These are phyloP conservation scores for Nissolia schottii DNA, from an alignment of 306 rosid genomes.

Conservation along the genomic window DNA sequence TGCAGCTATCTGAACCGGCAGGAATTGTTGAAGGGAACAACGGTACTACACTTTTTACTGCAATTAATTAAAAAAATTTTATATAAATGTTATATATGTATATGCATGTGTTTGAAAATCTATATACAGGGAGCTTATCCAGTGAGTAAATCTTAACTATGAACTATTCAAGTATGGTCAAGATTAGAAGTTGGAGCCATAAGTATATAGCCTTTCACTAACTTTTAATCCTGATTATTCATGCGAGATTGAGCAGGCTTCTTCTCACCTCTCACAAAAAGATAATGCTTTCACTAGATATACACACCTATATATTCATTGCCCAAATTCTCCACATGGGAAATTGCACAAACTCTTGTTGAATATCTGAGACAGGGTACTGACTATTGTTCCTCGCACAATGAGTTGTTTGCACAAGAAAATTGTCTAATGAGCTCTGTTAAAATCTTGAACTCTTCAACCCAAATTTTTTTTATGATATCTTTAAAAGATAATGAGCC, in stretches of 20 bases:
- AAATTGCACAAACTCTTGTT: background rate
- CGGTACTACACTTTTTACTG: conserved; percentile 38
- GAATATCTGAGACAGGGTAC: background rate
- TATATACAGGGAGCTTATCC: background rate
- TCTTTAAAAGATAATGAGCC: too few species aligned
- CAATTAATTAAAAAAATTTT: background rate
- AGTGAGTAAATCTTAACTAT: background rate
- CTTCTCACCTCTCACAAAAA: background rate
- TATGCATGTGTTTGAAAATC: background rate
- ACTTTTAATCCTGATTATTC: conserved; percentile 1
- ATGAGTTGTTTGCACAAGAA: background rate
- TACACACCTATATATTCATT: background rate
- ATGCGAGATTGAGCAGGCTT: background rate
- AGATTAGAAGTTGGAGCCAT: background rate
- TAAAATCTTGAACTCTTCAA: background rate
- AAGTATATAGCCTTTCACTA: background rate
- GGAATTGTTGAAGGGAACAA: conserved; percentile 67
- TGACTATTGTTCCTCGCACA: background rate
- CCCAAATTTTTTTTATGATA: too few species aligned
- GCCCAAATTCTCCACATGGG: background rate
- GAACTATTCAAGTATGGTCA: background rate
- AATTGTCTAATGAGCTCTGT: background rate
- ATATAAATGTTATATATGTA: too few species aligned
- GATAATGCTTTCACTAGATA: background rate
- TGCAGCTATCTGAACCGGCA: conserved; percentile 94